Evolutionary conservation across 2,329 filamentous ascomycete genomes (phyloP).

Genomic region (Fusarium marasasianum): DNA sequence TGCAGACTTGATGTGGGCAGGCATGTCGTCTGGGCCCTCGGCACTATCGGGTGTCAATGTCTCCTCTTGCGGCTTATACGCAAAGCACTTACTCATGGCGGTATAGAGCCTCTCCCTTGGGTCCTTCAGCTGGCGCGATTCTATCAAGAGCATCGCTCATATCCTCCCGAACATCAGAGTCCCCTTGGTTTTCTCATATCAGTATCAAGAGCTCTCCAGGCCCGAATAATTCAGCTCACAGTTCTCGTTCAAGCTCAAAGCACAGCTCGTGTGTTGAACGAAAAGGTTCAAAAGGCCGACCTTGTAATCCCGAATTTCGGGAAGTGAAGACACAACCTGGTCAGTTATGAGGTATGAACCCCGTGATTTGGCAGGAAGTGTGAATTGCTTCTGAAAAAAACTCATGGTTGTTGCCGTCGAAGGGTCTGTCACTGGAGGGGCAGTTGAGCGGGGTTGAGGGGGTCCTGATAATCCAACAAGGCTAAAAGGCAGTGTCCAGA

Average conservation of each 20-base stretch:
- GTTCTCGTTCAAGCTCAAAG: slow-evolving; percentile 93
- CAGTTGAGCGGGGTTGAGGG: slow-evolving; percentile 45
- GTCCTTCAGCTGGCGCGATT: slow-evolving; percentile 82
- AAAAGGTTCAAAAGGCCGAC: slow-evolving; percentile 89
- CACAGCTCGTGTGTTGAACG: slow-evolving; percentile 94
- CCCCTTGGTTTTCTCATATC: slow-evolving; percentile 55
- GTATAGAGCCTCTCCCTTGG: slow-evolving; percentile 78
- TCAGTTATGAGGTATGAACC: slow-evolving; percentile 93
- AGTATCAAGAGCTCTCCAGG: slow-evolving; percentile 48
- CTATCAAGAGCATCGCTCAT: slow-evolving; percentile 95
- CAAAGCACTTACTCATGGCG: slow-evolving; percentile 65
- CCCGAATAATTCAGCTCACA: slow-evolving; percentile 51
- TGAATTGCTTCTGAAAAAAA: slow-evolving; percentile 88
- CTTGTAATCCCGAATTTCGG: slow-evolving; percentile 85
- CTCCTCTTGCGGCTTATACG: background rate
- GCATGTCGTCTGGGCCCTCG: slow-evolving; percentile 95
- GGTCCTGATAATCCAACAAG: slow-evolving; percentile 49
- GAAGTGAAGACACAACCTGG: slow-evolving; percentile 73
- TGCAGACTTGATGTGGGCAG: slow-evolving; percentile 94
- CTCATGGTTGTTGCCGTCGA: slow-evolving; percentile 60
- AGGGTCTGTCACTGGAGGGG: slow-evolving; percentile 34
- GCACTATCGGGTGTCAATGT: slow-evolving; percentile 57
- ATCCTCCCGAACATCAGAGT: slow-evolving; percentile 84
- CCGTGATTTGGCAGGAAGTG: slow-evolving; percentile 77
- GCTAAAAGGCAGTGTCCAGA: slow-evolving; percentile 60